Conservation (phyloP, 257 asterid genomes). For the Thymus quinquecostatus region DNA sequence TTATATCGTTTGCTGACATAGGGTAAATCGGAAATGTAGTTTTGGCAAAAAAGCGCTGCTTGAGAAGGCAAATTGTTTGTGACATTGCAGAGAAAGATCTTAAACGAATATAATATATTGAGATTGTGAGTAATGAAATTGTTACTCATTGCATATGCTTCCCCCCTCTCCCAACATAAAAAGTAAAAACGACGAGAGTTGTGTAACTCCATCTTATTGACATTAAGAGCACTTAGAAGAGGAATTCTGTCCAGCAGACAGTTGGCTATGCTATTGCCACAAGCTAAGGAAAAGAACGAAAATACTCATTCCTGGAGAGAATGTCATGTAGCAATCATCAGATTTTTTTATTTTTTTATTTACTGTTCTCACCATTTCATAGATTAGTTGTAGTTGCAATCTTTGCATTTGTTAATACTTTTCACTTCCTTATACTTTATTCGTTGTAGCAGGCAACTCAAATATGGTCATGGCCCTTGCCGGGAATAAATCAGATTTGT, state of each 20-base stretch:
- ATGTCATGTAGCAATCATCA: neutral
- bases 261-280: neutral
- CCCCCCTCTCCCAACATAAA: neutral
- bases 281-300: neutral
- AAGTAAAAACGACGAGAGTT: neutral
- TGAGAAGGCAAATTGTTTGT: slow-evolving; percentile 2
- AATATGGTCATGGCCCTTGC: slow-evolving; percentile 88
- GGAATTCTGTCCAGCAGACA: neutral
- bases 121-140: slow-evolving; percentile 11
- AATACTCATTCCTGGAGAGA: neutral
- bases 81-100: neutral
- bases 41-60: neutral
- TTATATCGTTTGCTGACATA: neutral
- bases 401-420: neutral
- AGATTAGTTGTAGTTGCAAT: neutral
- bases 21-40: neutral
- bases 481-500: slow-evolving; percentile 74
- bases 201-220: neutral
- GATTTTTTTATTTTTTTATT: neutral
- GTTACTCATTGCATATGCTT: neutral
- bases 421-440: neutral
- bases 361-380: neutral
- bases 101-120: neutral
- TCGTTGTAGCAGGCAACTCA: slow-evolving; percentile 54
- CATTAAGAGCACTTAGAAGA: slow-evolving; percentile 2